Evolutionary conservation across 73 alveolate genomes (phyloP).

Genomic region (Tetrahymena thermophila): DNA sequence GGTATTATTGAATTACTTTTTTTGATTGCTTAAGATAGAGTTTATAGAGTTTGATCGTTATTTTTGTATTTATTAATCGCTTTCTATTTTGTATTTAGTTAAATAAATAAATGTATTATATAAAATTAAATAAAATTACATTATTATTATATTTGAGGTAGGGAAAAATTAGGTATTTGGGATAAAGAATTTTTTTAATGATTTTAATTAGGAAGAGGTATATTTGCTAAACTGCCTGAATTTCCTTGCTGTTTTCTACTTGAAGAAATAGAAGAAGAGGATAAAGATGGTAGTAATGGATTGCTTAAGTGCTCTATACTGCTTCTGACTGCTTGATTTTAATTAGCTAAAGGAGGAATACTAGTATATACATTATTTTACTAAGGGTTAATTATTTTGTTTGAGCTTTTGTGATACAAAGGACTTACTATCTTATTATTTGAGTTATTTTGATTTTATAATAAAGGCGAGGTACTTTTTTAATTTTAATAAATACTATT

Average conservation of each 20-base stretch:
- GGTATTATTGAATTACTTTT: not conserved
- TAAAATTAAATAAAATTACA: not conserved
- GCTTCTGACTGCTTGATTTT: not conserved
- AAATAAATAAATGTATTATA: not conserved
- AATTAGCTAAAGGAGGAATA: not conserved
- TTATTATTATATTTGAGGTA: not conserved
- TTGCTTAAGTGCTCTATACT: not conserved
- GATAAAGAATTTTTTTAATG: not conserved
- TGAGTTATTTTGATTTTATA: not conserved
- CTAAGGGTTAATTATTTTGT: not conserved
- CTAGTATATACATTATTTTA: not conserved
- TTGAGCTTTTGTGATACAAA: not conserved
- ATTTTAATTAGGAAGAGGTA: not conserved
- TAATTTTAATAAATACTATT: not conserved
- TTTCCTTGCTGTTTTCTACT: not conserved
- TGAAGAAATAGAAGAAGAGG: not conserved
- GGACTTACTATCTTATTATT: not conserved
- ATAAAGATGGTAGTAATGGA: not conserved
- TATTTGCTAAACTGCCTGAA: not conserved
- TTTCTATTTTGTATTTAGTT: not conserved
- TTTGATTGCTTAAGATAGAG: not conserved
- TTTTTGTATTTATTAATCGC: not conserved
- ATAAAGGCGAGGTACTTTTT: not conserved
- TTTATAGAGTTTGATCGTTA: not conserved
- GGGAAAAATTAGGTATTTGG: not conserved